Conservation (phyloP, 1,139 yeast species). For the Candida sojae region DNA sequence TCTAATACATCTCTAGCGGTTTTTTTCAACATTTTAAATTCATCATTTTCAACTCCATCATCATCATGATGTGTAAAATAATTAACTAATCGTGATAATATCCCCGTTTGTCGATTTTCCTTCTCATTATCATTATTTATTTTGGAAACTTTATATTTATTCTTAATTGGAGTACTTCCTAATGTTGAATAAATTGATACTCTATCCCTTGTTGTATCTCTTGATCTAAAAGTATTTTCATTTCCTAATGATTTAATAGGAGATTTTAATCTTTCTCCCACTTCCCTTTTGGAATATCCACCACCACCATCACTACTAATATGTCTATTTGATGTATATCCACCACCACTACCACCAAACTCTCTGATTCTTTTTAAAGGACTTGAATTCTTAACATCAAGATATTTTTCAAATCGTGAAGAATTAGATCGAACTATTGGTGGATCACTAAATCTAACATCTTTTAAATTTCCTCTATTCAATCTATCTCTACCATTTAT, state of each 20-base stretch:
- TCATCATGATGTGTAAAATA: conserved; percentile 14
- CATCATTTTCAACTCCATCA: conserved; percentile 8
- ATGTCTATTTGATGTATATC: neutral
- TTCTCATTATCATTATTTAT: neutral
- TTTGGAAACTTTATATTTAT: conserved; percentile 12
- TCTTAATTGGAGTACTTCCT: conserved; percentile 6
- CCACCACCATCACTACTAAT: neutral
- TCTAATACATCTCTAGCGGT: conserved; percentile 17
- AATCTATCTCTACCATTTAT: neutral
- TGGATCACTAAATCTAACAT: neutral
- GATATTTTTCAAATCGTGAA: neutral
- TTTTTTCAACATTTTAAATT: conserved; percentile 13
- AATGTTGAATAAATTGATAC: conserved; percentile 16
- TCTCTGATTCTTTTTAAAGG: too few species aligned
- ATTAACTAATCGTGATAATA: conserved; percentile 17
- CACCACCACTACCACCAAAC: neutral
- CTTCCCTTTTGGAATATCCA: neutral
- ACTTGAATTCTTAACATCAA: neutral
- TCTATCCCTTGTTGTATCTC: conserved; percentile 13
- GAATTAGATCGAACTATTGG: neutral
- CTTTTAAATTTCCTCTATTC: neutral
- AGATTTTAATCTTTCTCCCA: conserved; percentile 2
- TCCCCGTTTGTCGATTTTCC: conserved; percentile 11
- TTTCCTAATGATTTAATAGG: conserved; percentile 16
- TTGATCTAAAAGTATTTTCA: neutral